Base-by-base conservation (phyloP, 2,329 filamentous ascomycete genomes). In the Elsinoe ampelina region DNA sequence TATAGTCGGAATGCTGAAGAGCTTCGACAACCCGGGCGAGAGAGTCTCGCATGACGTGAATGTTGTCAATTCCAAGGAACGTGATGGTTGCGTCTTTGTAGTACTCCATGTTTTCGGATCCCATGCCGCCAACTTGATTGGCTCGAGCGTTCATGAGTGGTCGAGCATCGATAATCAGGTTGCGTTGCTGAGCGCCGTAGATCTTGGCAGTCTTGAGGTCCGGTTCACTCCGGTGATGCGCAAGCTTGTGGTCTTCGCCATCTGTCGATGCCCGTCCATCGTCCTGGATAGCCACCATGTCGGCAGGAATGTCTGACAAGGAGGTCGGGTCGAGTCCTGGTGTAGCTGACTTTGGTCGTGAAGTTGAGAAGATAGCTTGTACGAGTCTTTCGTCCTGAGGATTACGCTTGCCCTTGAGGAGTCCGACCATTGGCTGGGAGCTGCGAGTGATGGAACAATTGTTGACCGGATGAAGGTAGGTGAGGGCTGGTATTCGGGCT, bases 101-200 rank as follows among this genome's bases (percentile, higher is more conserved):
- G 71, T 95, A 87, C 62, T 95, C 89, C 88, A 97, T 96, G 66
- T 96, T 95, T 71, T 98, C 93, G 0, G 92, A 95, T 1, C 93
- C 93, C 69, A 91, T 84, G 5, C 93, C 93, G 61, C 92, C 84
- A 3, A 91, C 88, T 69, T 96, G 91, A 80, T 96, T 97, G 5
- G 90, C 90, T 63, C 91, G 84, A 17, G 93, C 93, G 69, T 98
- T 98, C 63, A 98, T 85, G 2, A 86, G 93, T 13, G 93, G 93
- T 45, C 93, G 83, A 43, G 93, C 93, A 74, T 98, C 93, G 43
- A 98, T 90, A 63, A 98, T 98, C 58, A 97, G 75, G 66, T 97
- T 98, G 61, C 83, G 83, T 68, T 96, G 89, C 64, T 96, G 91
- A 11, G 92, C 92, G 22, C 93, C 93, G 63, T 95, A 97, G 22